phyloP scores from a whole-genome alignment of 2,329 filamentous ascomycete species.

The Nemania abortiva region DNA sequence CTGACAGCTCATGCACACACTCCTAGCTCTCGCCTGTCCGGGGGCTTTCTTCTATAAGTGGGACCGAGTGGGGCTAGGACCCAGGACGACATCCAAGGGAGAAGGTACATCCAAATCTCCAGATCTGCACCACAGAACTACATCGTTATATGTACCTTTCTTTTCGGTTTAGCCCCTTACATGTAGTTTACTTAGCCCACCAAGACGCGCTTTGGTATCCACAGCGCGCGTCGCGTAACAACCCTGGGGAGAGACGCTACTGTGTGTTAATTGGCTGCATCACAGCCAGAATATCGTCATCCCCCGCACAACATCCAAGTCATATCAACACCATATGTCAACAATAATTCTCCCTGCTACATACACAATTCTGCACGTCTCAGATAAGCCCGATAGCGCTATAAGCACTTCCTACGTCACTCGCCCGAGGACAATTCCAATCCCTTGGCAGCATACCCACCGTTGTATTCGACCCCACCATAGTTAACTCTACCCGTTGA shows the following conservation, averaged over 20 bases:
- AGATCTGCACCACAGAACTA: background rate
- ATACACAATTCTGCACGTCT: slow-evolving; percentile 3
- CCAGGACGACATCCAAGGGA: slow-evolving; percentile 3
- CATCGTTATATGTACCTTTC: background rate
- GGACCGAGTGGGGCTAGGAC: slow-evolving; percentile 4
- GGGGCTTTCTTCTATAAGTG: background rate
- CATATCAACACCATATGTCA: slow-evolving; percentile 28
- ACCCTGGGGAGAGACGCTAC: background rate
- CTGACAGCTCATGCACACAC: slow-evolving; percentile 37
- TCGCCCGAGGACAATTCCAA: slow-evolving; percentile 12
- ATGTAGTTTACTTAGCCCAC: slow-evolving; percentile 8
- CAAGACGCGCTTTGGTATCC: slow-evolving; percentile 41
- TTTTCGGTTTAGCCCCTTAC: slow-evolving; percentile 6
- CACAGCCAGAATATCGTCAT: slow-evolving; percentile 40
- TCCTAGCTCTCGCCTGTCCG: slow-evolving; percentile 3
- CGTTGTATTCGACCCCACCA: slow-evolving; percentile 9
- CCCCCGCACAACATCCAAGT: slow-evolving; percentile 40
- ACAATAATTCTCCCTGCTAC: slow-evolving; percentile 7
- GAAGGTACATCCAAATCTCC: background rate
- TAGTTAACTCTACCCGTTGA: no score
- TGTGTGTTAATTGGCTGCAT: slow-evolving; percentile 41
- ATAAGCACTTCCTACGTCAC: slow-evolving; percentile 22
- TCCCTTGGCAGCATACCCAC: slow-evolving; percentile 23
- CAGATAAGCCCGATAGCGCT: slow-evolving; percentile 10
- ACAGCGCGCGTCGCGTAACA: slow-evolving; percentile 42